Base-by-base conservation (phyloP, 331 rosid genomes). In the Rhamnella rubrinervis region DNA sequence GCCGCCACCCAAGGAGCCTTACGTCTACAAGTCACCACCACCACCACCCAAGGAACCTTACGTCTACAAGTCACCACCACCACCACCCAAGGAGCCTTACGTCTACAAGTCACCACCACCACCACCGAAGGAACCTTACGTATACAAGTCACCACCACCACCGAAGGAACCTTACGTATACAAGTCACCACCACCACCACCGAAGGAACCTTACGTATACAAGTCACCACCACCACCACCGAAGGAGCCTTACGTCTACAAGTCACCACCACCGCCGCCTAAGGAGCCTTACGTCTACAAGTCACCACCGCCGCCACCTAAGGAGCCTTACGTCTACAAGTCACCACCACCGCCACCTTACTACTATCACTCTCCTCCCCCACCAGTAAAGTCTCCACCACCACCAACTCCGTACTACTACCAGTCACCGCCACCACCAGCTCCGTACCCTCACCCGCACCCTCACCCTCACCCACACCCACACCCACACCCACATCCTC, bases 401-500 rank as follows among this genome's bases (percentile, higher is more conserved):
- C 57, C 58, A 44, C 78, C 71, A 1, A 10, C 53, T 31, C 77
- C 71, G 7, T 65, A 65, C 58, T 19, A 75, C 56, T 70, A 74
- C 1, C 61, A 70, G 68, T 69, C 69, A 1, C 67, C 67, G 28
- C 77, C 81, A 19, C 84, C 96, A 6, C 89, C 87, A 4, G 26
- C 11, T 6, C 58, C 84, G 72, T 55, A 76, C 70, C 68, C 3
- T 40, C 82, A 66, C 65, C 67, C 78, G 0, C 41, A 74, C 67
- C 35, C 35, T 0, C 35, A 31, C 35, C 76, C 76, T 1, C 68
- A 71, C 82, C 82, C 31, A 6, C 79, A 50, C 84, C 84, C 23
- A 20, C 86, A 77, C 35, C n/a, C n/a, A n/a, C n/a, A n/a, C n/a
- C n/a, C n/a, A n/a, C 71, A 83, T 71, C 87, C 89, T 1, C 66